Evolutionary conservation across 2,329 filamentous ascomycete species (phyloP), one percentile per base, ranked within the genome.

Genomic region (Fusarium azukiicola): DNA sequence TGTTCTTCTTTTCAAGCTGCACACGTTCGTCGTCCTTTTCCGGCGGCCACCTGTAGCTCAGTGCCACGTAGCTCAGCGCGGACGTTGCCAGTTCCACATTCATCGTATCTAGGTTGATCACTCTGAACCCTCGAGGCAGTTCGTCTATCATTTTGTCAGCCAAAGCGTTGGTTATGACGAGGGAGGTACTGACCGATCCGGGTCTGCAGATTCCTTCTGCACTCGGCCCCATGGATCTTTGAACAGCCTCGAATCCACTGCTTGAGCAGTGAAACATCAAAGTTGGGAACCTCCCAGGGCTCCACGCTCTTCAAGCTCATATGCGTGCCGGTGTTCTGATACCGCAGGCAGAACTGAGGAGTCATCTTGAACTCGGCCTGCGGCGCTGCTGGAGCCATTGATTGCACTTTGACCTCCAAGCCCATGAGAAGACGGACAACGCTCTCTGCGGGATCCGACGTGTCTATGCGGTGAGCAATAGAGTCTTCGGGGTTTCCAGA

Each of bases 1-100:
- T 7, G 5, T 42, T 52, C 10, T 19, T 40, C 4, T 44, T 52
- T 23, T 54, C 66, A 27, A 68, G 66, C 66, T 68, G 47, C 8
- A 68, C 36, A 27, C 66, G 32, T 49, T 68, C 66, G 10, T 36
- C 19, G 38, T 68, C 66, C 66, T 68, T 54, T 54, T 68, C 66
- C 1, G 47, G 47, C 1, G 66, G 66, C 66, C 66, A 68, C 16
- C 23, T 40, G 17, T 68, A 68, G 47, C 66, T 68, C 47, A 68
- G 46, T 13, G 47, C 36, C 23, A 68, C 66, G 3, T 52, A 68
- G 5, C 9, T 68, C n/a, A 68, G 23, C 13, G 32, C 32, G 17
- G 66, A 52, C 10, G 47, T 16, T 5, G 36, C 36, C 21, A 32
- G 21, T 40, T 52, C 66, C 2, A 68, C 66, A 52, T 54, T 52